Conservation (phyloP, 352 stramenopile species). For the Phytophthora podocarpi region DNA sequence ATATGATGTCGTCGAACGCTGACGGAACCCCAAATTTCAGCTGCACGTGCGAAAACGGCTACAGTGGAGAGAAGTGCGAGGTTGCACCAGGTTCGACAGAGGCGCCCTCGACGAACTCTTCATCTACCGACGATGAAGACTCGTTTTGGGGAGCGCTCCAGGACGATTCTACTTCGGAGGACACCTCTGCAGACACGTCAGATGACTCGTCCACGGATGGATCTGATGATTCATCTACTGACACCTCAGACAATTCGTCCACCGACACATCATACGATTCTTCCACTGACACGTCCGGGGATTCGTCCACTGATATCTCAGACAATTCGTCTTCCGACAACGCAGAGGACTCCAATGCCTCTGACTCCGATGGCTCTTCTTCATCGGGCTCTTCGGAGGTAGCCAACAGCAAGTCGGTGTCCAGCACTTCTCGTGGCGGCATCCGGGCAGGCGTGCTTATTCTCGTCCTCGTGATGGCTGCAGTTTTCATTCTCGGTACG, state of each 20-base stretch:
- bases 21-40: slow-evolving; percentile 51
- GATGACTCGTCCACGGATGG: not conserved
- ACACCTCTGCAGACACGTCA: not conserved
- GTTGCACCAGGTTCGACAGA: slow-evolving; percentile 5
- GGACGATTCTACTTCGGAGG: not conserved
- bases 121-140: slow-evolving; percentile 9
- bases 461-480: slow-evolving; percentile 61
- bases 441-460: slow-evolving; percentile 59
- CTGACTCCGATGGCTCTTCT: slow-evolving; percentile 14
- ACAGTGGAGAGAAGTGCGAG: slow-evolving; percentile 66
- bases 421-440: slow-evolving; percentile 22
- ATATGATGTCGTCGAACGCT: slow-evolving; percentile 41
- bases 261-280: not conserved
- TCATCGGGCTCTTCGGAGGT: slow-evolving; percentile 1
- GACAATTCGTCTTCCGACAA: slow-evolving; percentile 14
- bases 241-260: not conserved
- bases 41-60: slow-evolving; percentile 74
- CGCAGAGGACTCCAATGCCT: not conserved
- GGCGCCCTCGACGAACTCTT: slow-evolving; percentile 7
- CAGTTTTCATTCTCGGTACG: slow-evolving; percentile 60
- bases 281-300: slow-evolving; percentile 1
- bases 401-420: slow-evolving; percentile 13
- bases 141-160: slow-evolving; percentile 1
- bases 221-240: not conserved
- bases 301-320: not conserved